Conservation (phyloP, 2,329 filamentous ascomycete species). For the Ophiostoma sp. region DNA sequence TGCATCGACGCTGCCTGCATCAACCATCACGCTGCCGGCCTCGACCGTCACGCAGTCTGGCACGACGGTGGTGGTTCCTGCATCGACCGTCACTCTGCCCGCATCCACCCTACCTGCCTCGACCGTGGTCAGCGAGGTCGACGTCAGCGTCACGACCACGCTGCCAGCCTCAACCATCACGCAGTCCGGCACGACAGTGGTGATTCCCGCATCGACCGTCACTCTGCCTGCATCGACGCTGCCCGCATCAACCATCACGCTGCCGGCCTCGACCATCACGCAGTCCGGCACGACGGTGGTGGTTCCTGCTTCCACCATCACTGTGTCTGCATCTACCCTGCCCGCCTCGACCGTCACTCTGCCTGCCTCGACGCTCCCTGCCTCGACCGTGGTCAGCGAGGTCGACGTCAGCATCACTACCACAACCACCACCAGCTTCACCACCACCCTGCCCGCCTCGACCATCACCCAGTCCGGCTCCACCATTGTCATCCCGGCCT, state of each 20-base stretch:
- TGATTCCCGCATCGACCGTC: not conserved
- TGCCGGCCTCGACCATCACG: slow-evolving; percentile 16
- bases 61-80: slow-evolving; percentile 21
- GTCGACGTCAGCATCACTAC: not conserved
- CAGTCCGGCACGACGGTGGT: slow-evolving; percentile 16
- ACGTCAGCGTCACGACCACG: too few species aligned
- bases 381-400: too few species aligned
- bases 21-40: slow-evolving; percentile 15
- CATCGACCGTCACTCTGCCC: slow-evolving; percentile 14
- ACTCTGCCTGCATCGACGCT: not conserved
- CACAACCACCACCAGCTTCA: not conserved
- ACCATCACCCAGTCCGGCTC: slow-evolving; percentile 17
- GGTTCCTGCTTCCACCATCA: slow-evolving; percentile 21
- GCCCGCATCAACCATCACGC: slow-evolving; percentile 10
- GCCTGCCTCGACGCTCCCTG: not conserved
- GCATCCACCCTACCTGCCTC: not conserved
- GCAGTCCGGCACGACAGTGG: slow-evolving; percentile 7
- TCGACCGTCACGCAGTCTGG: slow-evolving; percentile 16
- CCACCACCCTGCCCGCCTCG: not conserved
- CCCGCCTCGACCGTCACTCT: slow-evolving; percentile 21
- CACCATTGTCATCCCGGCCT: slow-evolving; percentile 17
- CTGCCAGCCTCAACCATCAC: slow-evolving; percentile 22
- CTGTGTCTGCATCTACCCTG: slow-evolving; percentile 16
- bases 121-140: too few species aligned
- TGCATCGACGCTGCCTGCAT: not conserved